Evolutionary conservation across 176 grass and related monocot genomes (phyloP), one percentile per base, ranked within the genome.

Genomic region (Panicum miliaceum): DNA sequence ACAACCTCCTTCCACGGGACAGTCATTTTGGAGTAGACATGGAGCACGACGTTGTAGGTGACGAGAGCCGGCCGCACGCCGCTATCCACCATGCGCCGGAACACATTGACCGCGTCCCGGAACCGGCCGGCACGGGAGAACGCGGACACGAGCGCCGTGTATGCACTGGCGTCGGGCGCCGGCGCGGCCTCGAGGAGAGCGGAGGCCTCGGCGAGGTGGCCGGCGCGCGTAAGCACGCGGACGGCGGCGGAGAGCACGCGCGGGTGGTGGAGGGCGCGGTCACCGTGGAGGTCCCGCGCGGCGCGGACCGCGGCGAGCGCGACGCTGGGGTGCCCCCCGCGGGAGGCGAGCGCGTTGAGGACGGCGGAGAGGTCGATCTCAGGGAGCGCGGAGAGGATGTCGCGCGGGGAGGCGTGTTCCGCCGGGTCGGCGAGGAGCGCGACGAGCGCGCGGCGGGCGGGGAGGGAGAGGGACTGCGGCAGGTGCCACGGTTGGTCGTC

Each of bases 11-110:
- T 91, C 92, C 95, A 98, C 0, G 92, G 93, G 46, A 87, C 76
- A 45, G 88, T 37, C 20, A 95, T 92, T 76, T 95, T 98, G 63
- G 89, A 73, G 82, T 95, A 98, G 25, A 89, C 91, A 27, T 95
- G 92, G 59, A 98, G 93, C 73, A 98, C 89, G n/a, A 98, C 91
- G 12, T 98, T 98, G 85, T 98, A 98, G 42, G 96, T 93, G 76
- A 95, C 82, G 68, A 95, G 53, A 12, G 96, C 83, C 14, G 93
- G 96, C 80, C 73, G 84, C 26, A 92, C 73, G 37, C 87, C 90
- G 32, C 84, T 11, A 2, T 62, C 90, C 34, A 86, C 67, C 96
- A 95, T 95, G 38, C 84, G 87, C 35, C 53, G 48, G 87, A 95
- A 98, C 59, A 93, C 77, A 1, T 80, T 84, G 26, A 90, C 71